Evolutionary conservation across 225 moss, liverwort and hornwort species (phyloP).

Genomic region (Physcomitrium patens): DNA sequence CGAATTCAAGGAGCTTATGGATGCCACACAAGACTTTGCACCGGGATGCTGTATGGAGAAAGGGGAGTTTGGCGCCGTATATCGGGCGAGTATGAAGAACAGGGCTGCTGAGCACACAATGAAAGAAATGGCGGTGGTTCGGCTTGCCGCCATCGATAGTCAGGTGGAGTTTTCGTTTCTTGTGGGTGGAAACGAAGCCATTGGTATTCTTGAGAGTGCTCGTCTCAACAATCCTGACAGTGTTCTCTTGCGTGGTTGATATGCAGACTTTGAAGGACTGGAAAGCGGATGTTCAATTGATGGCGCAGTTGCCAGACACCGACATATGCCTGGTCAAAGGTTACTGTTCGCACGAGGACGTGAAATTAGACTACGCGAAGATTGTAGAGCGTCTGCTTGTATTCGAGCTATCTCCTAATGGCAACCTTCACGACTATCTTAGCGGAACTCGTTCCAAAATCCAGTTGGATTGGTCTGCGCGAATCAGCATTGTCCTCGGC

Average conservation of each 20-base stretch:
- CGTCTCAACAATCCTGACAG: too few species aligned
- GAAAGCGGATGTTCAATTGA: slow-evolving; percentile 30
- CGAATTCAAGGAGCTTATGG: slow-evolving; percentile 25
- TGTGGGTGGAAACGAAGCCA: too few species aligned
- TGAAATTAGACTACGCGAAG: not conserved
- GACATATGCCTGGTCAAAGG: slow-evolving; percentile 31
- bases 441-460: slow-evolving; percentile 12
- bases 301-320: slow-evolving; percentile 31
- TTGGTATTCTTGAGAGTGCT: too few species aligned
- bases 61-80: slow-evolving; percentile 26
- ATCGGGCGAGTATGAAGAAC: slow-evolving; percentile 20
- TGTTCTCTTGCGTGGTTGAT: not conserved
- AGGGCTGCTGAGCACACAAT: not conserved
- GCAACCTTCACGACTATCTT: slow-evolving; percentile 31
- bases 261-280: slow-evolving; percentile 29
- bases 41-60: slow-evolving; percentile 31
- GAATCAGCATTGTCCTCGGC: slow-evolving; percentile 28
- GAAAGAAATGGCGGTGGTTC: slow-evolving; percentile 24
- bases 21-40: slow-evolving; percentile 25
- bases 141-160: slow-evolving; percentile 15
- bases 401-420: slow-evolving; percentile 29
- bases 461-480: slow-evolving; percentile 17
- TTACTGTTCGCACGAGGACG: slow-evolving; percentile 25
- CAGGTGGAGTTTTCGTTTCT: slow-evolving; percentile 16
- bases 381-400: slow-evolving; percentile 23